Evolutionary conservation across 768 basidiomycete species (phyloP), one percentile per base, ranked within the genome.

Genomic region (Macrocybe gigantea): DNA sequence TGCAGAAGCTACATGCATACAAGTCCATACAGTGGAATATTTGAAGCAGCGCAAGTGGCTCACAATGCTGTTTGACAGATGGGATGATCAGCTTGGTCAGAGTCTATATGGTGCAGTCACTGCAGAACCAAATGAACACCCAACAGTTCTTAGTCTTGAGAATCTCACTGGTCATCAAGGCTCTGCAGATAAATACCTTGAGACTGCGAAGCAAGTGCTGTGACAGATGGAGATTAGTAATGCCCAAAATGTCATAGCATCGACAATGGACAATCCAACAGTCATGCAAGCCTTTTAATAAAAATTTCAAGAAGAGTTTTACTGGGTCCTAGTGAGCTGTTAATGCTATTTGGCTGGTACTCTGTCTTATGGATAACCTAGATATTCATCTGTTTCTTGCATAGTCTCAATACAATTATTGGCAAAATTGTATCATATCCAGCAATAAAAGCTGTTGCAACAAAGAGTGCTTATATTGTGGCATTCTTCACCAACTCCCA

Each of bases 201-300:
- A 58, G 1, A 41, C 55, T 2, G 41, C 55, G 1, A 12, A 53
- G 9, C 47, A 56, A 3, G 60, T 56, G 4, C 34, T 65, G 15
- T 6, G 47, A 22, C 49, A 34, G 9, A 64, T n/a, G n/a, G n/a
- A 60, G 57, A 5, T 29, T 56, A 8, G 46, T 1, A 52, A 61
- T 48, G 53, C 41, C 1, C 15, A 36, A 11, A 56, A 53, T 38
- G 40, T 67, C 33, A 55, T 64, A 48, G 59, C 61, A 1, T 9
- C 54, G 0, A 60, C 55, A 8, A 68, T 62, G 0, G 62, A 68
- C 44, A 67, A 67, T 51, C 64, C 65, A 12, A 61, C 59, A 1
- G 53, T 56, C 0, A 68, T 68, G 66, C 54, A 58, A 37, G 34
- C 59, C 7, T 64, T 62, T 34, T 38, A 53, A 7, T n/a, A 46